Conservation (phyloP, 768 basidiomycete species). For the Coprinopsis sp. region DNA sequence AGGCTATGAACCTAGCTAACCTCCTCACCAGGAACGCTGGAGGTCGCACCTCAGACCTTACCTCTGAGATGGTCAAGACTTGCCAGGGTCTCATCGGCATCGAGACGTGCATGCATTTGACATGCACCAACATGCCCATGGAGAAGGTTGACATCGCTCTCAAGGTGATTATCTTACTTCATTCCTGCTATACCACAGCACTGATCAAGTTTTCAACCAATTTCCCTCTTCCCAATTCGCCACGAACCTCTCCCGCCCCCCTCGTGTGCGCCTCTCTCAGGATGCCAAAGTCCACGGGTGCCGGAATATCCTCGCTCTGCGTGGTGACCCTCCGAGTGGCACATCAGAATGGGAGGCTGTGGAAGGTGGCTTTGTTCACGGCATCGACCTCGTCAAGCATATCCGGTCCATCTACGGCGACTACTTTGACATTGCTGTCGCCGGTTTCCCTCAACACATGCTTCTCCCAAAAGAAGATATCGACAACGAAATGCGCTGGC, state of each 20-base stretch:
- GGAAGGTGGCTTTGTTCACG: slow-evolving; percentile 85
- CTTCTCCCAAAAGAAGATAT: slow-evolving; percentile 68
- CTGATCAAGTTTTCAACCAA: no score
- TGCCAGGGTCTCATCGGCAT: slow-evolving; percentile 91
- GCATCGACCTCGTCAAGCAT: slow-evolving; percentile 87
- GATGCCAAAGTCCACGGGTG: slow-evolving; percentile 88
- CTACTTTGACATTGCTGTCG: slow-evolving; percentile 93
- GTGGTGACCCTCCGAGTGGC: slow-evolving; percentile 88
- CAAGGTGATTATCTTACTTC: slow-evolving; percentile 45
- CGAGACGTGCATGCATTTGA: slow-evolving; percentile 98
- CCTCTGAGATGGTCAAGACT: slow-evolving; percentile 89
- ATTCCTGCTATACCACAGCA: not conserved
- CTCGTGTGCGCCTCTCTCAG: no score
- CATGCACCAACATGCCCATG: slow-evolving; percentile 98
- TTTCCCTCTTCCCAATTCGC: no score
- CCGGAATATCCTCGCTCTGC: slow-evolving; percentile 87
- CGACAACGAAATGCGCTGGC: slow-evolving; percentile 72
- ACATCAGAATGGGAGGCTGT: slow-evolving; percentile 90
- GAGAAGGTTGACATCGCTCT: slow-evolving; percentile 93
- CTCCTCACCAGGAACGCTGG: slow-evolving; percentile 78
- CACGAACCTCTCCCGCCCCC: no score
- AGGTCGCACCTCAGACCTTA: slow-evolving; percentile 90
- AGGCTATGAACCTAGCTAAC: slow-evolving; percentile 1
- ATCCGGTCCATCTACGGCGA: slow-evolving; percentile 80
- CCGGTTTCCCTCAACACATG: slow-evolving; percentile 88